A percentile compares a stretch with the other conserved stretches of the same genome.
Evolutionary conservation across 1,284 basidiomycete species (phyloP).

Genomic region (Fomitopsis betulina): DNA sequence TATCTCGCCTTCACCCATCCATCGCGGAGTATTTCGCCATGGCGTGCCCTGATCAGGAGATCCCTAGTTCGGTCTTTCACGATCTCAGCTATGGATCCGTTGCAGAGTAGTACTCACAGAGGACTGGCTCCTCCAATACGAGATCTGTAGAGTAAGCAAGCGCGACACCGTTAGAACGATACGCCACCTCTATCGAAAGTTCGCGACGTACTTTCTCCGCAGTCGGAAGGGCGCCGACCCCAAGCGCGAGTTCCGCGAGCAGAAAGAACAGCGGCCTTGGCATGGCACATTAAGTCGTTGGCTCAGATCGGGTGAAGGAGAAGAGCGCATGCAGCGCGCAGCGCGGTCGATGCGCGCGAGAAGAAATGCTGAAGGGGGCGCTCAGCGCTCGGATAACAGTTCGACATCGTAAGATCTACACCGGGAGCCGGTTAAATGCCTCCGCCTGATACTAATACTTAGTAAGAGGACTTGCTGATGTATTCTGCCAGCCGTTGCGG

Average conservation of each 20-base stretch:
- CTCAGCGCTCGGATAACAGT: neutral
- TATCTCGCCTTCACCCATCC: neutral
- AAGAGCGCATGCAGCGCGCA: neutral
- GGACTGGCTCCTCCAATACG: neutral
- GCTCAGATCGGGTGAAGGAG: neutral
- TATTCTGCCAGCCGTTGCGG: neutral
- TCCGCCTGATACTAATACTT: neutral
- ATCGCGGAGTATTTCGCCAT: neutral
- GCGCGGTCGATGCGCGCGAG: neutral
- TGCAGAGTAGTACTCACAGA: neutral
- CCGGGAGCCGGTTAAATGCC: neutral
- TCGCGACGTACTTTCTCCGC: neutral
- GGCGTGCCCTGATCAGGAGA: neutral
- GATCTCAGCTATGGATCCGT: neutral
- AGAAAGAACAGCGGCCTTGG: neutral
- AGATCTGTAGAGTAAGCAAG: neutral
- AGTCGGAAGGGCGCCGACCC: neutral
- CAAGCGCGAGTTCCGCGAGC: neutral
- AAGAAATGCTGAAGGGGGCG: neutral
- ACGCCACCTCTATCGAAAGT: neutral
- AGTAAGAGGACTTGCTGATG: neutral
- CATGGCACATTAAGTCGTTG: neutral
- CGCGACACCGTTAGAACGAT: neutral
- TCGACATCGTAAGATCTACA: neutral
- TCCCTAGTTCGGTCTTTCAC: neutral